Percentiles rank a stretch among this genome's conserved stretches.
phyloP scores from a whole-genome alignment of 768 basidiomycete species.

The Podaxis sp. region DNA sequence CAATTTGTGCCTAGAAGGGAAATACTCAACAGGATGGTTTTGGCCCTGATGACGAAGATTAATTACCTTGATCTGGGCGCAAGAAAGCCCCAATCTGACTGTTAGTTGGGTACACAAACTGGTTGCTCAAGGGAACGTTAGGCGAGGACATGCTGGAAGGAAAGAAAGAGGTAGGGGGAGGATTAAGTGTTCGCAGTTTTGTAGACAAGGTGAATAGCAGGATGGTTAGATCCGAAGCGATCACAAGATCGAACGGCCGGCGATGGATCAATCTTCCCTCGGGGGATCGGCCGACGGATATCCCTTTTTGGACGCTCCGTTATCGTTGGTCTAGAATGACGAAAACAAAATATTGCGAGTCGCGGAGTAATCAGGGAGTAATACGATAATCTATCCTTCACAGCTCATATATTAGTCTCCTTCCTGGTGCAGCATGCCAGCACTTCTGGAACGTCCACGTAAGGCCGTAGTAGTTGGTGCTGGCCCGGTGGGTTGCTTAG shows the following conservation, averaged over 20 bases:
- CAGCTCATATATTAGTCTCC: slow-evolving; percentile 6
- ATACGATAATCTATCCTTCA: neutral
- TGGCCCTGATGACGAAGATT: neutral
- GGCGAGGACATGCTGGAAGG: slow-evolving; percentile 19
- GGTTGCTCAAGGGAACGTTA: slow-evolving; percentile 37
- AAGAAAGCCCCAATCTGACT: slow-evolving; percentile 38
- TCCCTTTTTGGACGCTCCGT: slow-evolving; percentile 4
- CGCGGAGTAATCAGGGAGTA: neutral
- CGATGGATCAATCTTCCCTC: slow-evolving; percentile 4
- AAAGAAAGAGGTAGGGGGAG: neutral
- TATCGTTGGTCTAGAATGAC: slow-evolving; percentile 1
- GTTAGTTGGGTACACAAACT: slow-evolving; percentile 59
- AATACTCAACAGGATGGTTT: slow-evolving; percentile 3
- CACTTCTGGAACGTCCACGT: slow-evolving; percentile 17
- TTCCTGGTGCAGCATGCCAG: slow-evolving; percentile 13
- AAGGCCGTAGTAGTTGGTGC: slow-evolving; percentile 77
- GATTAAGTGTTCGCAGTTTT: neutral
- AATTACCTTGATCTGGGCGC: slow-evolving; percentile 34
- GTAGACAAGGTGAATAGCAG: neutral
- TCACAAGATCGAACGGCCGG: slow-evolving; percentile 6
- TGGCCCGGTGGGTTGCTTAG: slow-evolving; percentile 92
- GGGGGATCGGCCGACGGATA: neutral
- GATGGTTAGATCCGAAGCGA: slow-evolving; percentile 10
- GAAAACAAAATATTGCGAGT: slow-evolving; percentile 6
- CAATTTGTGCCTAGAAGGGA: slow-evolving; percentile 42